Conservation (phyloP, 192 early-diverging fungal species). For the Haplosporangium gracile region DNA sequence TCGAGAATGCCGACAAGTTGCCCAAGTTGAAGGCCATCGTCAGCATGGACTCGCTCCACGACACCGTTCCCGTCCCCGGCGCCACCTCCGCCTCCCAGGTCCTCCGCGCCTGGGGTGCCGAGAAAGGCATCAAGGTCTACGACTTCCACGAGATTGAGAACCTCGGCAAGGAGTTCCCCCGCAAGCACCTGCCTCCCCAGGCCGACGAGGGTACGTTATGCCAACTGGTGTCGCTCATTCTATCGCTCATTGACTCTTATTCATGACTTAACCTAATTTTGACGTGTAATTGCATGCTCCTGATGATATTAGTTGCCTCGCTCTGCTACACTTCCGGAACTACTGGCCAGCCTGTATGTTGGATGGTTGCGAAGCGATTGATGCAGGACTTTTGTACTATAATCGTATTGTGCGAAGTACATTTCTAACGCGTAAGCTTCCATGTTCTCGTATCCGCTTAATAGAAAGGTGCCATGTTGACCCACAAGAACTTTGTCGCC, state of each 20-base stretch:
- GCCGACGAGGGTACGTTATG: constrained; percentile 64
- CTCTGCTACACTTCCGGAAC: constrained; percentile 91
- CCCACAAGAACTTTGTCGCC: constrained; percentile 85
- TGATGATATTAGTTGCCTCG: constrained; percentile 60
- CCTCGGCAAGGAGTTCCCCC: constrained; percentile 70
- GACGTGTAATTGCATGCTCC: not conserved
- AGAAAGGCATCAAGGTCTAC: constrained; percentile 69
- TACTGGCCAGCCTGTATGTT: constrained; percentile 81
- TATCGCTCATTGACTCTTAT: not conserved
- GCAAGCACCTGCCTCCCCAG: constrained; percentile 68
- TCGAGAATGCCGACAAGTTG: constrained; percentile 69
- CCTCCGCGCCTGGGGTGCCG: constrained; percentile 73
- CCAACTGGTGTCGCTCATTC: not conserved
- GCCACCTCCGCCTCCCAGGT: constrained; percentile 54
- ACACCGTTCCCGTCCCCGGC: constrained; percentile 40
- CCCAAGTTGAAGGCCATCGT: constrained; percentile 77
- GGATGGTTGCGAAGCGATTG: not conserved
- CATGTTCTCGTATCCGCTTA: not conserved
- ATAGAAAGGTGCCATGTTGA: constrained; percentile 77
- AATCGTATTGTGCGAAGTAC: not conserved
- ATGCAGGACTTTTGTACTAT: not conserved
- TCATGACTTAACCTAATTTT: not conserved
- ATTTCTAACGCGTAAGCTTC: not conserved
- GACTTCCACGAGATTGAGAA: constrained; percentile 74
- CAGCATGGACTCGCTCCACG: constrained; percentile 73